A percentile compares a stretch with the other conserved stretches of the same genome.
Evolutionary conservation across 805 yeast genomes (phyloP).

Genomic region (Pichia pseudocactophila): DNA sequence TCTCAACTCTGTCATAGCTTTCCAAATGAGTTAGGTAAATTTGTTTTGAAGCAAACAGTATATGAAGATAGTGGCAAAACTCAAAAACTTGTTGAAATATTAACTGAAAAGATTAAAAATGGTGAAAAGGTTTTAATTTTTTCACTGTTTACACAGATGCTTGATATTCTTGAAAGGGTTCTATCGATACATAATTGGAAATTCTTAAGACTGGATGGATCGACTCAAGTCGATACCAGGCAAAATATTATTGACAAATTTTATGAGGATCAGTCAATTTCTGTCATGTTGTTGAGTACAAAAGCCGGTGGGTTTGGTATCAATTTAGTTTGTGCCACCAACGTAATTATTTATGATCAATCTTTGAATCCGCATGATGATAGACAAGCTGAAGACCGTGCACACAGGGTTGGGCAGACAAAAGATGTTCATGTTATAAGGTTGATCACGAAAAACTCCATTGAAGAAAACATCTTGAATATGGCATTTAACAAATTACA

Average conservation of each 20-base stretch:
- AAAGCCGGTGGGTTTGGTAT: conserved; percentile 99
- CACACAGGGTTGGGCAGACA: conserved; percentile 55
- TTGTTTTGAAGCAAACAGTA: conserved; percentile 42
- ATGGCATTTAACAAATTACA: conserved; percentile 88
- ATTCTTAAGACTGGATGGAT: conserved; percentile 87
- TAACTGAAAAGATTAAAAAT: conserved; percentile 45
- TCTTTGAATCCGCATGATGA: conserved; percentile 98
- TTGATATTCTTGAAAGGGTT: conserved; percentile 78
- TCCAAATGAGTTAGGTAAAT: conserved; percentile 52
- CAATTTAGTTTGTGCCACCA: conserved; percentile 89
- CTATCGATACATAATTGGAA: conserved; percentile 54
- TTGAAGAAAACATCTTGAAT: conserved; percentile 82
- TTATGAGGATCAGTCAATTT: conserved; percentile 71
- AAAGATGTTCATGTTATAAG: conserved; percentile 68
- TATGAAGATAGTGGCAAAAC: conserved; percentile 70
- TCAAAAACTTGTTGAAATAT: conserved; percentile 41
- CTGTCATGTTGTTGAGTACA: conserved; percentile 82
- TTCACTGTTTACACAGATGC: conserved; percentile 85
- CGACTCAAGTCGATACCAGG: conserved; percentile 84
- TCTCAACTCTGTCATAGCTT: conserved; percentile 65
- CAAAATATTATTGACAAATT: conserved; percentile 87
- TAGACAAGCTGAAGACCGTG: conserved; percentile 96
- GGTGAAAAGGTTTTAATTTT: conserved; percentile 71
- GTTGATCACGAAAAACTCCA: conserved; percentile 61
- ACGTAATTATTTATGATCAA: conserved; percentile 85